phyloP scores from a whole-genome alignment of 441 rosid genomes.

The Bruguiera hainesii region DNA sequence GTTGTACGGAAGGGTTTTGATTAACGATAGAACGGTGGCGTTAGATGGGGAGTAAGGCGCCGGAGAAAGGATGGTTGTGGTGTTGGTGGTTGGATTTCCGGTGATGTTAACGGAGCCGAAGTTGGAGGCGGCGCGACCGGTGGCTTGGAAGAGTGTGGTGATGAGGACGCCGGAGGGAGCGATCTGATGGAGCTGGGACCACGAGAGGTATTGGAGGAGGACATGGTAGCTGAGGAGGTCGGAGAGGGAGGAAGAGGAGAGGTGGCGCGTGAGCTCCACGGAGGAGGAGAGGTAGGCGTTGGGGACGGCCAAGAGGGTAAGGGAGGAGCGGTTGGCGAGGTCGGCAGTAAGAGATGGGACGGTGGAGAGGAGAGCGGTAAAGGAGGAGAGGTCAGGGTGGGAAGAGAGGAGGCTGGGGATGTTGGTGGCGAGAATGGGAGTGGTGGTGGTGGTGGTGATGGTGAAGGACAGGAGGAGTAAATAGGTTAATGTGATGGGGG shows the following conservation, averaged over 20 bases:
- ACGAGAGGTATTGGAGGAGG: slow-evolving; percentile 68
- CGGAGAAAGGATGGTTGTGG: slow-evolving; percentile 48
- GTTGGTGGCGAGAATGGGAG: slow-evolving; percentile 39
- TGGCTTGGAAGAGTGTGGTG: slow-evolving; percentile 71
- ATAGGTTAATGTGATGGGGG: slow-evolving; percentile 41
- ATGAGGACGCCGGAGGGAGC: slow-evolving; percentile 53
- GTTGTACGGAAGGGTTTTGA: slow-evolving; percentile 60
- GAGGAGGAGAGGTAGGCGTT: slow-evolving; percentile 54
- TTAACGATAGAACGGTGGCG: slow-evolving; percentile 52
- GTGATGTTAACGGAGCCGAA: slow-evolving; percentile 76
- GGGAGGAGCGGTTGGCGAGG: slow-evolving; percentile 51
- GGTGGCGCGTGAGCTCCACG: slow-evolving; percentile 55
- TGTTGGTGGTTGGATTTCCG: slow-evolving; percentile 41
- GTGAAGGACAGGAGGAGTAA: slow-evolving; percentile 34
- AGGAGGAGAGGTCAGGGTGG: slow-evolving; percentile 61
- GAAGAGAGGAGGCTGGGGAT: slow-evolving; percentile 63
- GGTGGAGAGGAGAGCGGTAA: slow-evolving; percentile 61
- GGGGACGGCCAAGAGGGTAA: slow-evolving; percentile 81
- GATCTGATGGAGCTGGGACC: slow-evolving; percentile 54
- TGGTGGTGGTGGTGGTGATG: slow-evolving; percentile 24
- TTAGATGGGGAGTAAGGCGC: slow-evolving; percentile 44
- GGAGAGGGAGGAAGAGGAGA: slow-evolving; percentile 54
- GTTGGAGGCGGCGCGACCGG: slow-evolving; percentile 60
- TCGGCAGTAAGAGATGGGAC: slow-evolving; percentile 43
- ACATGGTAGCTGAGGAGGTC: slow-evolving; percentile 90